Evolutionary conservation across 176 grass and related monocot genomes (phyloP).

Genomic region (Oryza coarctata): DNA sequence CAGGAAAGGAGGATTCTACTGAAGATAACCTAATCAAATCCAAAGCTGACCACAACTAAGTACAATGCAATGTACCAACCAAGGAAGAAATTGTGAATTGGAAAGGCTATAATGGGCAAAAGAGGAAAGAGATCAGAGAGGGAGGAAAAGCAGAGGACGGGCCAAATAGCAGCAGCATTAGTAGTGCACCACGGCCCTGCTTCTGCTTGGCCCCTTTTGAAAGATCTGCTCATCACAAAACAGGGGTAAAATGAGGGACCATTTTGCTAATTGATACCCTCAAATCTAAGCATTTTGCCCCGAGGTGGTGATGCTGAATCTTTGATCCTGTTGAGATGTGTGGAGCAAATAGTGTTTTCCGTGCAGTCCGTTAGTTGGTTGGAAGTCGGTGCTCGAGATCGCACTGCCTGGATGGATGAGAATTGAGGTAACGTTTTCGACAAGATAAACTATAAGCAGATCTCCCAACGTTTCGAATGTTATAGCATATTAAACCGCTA

Average conservation of each 20-base stretch:
- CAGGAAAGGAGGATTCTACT: neutral
- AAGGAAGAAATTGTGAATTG: neutral
- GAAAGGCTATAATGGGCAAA: neutral
- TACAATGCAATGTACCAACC: neutral
- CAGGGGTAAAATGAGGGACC: slow-evolving; percentile 1
- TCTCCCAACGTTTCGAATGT: too few relatives aligned
- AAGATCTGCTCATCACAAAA: slow-evolving; percentile 6
- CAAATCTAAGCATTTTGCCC: neutral
- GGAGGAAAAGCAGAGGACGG: neutral
- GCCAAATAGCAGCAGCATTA: neutral
- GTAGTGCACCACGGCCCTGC: neutral
- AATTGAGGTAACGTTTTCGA: neutral
- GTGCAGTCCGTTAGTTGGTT: neutral
- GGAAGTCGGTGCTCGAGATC: neutral
- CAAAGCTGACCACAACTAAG: neutral
- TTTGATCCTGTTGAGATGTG: slow-evolving; percentile 7
- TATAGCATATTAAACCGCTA: neutral
- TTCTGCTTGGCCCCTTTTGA: neutral
- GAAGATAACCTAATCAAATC: slow-evolving; percentile 16
- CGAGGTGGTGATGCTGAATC: neutral
- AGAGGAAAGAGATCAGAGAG: neutral
- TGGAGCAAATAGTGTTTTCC: neutral
- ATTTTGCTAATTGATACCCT: neutral
- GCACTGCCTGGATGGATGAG: neutral
- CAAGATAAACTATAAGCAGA: neutral